Base-by-base conservation (phyloP, 495 filamentous ascomycete species). In the Immersiella caudata region DNA sequence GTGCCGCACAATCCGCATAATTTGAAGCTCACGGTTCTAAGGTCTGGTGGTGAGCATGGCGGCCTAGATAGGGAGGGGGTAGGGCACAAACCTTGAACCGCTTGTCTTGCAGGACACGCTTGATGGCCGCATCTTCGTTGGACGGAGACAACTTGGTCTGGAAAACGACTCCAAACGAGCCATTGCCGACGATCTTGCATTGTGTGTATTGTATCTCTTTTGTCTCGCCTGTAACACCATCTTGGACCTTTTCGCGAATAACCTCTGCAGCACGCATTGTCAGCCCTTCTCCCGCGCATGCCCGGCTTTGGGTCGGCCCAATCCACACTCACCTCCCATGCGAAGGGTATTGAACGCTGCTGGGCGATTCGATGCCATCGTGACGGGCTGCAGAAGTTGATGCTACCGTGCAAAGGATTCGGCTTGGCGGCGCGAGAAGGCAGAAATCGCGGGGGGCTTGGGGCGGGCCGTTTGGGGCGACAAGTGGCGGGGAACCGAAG, bases 161-260 rank as follows among this genome's bases (percentile, higher is more conserved):
- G 78, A 99, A 99, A 68, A 99, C 95, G 22, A 99, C 95, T 67
- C 95, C 95, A 77, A 99, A 99, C 16, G 95, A 98, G 62, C 95
- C 95, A 80, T 99, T 99, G 73, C 95, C 95, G n/a, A 99, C 95
- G 69, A 99, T 98, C 83, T 99, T 99, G 83, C 95, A 99, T 78
- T 99, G 95, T 52, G 95, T 98, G 75, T 99, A 99, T 76, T 95
- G 92, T 81, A 99, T 90, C 74, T 99, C 95, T 78, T 90, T 91
- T 67, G 92, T 93, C 76, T 99, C 96, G 60, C 95, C 95, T 0
- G 95, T 98, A 71, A 96, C 82, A 73, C 95, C 95, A 87, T 99
- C 95, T 81, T 99, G 95, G 69, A 99, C 95, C 83, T 96, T 98
- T 82, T 99, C 95, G 73, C 94, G 92, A 73, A 99, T 93, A 64